Evolutionary conservation across 1,284 basidiomycete genomes (phyloP), one percentile per base, ranked within the genome.

Genomic region (Sporisorium scitamineum): DNA sequence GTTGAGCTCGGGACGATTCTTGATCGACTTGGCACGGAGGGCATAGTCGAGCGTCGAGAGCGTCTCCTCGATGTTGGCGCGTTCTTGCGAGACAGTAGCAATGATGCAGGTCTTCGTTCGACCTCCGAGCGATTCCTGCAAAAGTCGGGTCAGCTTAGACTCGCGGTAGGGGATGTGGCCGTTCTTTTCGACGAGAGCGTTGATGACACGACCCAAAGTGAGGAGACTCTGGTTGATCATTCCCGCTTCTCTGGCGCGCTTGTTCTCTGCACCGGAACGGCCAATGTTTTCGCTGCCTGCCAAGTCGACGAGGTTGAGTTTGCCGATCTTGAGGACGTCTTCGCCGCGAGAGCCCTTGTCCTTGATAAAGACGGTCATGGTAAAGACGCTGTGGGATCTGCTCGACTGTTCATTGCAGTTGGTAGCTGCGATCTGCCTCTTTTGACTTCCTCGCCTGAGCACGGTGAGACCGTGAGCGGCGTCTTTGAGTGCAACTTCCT

Each of bases 111-210:
- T 99, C 87, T 98, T 99, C 9, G 97, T 99, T 26, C 92, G 90
- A 0, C 97, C 97, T n/a, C 97, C 97, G 6, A 99, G 89, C 18
- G 97, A 99, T 86, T 99, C 97, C 91, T 99, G 96, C 7, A 99
- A 89, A 3, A 99, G 89, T 41, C 97, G 93, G 5, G 97, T 99
- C 61, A 99, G 91, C 85, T 99, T 99, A 18, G 89, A 89, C 69
- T 90, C 89, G 55, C 85, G 90, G 86, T 99, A 99, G 3, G 97
- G 97, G 54, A 98, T 92, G 86, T 99, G 95, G 48, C 67, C 54
- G 18, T 92, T 92, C 82, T 91, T 93, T 80, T 98, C 96, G 54
- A 98, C 96, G 39, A 99, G 89, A 9, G 94, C 94, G 78, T 96
- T 98, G 85, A 99, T 99, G 51, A 99, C 97, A 47, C 97, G 89